Percentiles rank a stretch among this genome's conserved stretches.
Conservation (phyloP, 23 red algal genomes). For the Gracilaria gracilis region DNA sequence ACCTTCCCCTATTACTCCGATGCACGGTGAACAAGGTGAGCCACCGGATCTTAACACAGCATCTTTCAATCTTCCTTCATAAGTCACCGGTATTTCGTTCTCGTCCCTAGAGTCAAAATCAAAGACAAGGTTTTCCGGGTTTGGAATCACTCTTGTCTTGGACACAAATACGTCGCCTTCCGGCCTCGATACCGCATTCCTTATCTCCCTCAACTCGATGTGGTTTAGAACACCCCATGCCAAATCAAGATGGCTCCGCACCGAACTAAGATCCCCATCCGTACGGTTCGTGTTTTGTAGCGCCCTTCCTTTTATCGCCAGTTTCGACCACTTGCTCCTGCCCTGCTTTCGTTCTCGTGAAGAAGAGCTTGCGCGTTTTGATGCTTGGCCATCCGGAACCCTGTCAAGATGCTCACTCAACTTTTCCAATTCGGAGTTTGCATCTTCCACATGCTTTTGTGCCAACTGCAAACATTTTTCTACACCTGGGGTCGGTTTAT, state of each 20-base stretch:
- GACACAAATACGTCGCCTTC: background rate
- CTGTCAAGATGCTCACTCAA: background rate
- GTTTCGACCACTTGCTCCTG: background rate
- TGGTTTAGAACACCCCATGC: background rate
- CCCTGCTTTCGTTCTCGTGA: background rate
- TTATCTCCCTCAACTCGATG: background rate
- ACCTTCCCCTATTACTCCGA: no score
- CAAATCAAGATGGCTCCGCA: background rate
- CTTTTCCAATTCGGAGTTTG: no score
- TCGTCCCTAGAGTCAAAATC: background rate
- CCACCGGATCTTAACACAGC: background rate
- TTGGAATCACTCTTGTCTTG: background rate
- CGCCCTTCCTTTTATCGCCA: background rate
- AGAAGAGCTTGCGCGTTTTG: background rate
- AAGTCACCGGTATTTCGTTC: background rate
- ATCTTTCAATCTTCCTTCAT: background rate
- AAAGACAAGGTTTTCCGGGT: background rate
- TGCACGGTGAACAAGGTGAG: no score
- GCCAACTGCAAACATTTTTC: no score
- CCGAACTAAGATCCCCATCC: background rate
- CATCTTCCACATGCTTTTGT: no score
- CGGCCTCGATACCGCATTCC: background rate
- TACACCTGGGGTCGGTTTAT: background rate
- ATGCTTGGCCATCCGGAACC: background rate
- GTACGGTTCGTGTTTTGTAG: background rate